A percentile compares a stretch with the other conserved stretches of the same genome.
Conservation (phyloP, 176 grass and related monocot species). For the Miscanthus lutarioriparius region DNA sequence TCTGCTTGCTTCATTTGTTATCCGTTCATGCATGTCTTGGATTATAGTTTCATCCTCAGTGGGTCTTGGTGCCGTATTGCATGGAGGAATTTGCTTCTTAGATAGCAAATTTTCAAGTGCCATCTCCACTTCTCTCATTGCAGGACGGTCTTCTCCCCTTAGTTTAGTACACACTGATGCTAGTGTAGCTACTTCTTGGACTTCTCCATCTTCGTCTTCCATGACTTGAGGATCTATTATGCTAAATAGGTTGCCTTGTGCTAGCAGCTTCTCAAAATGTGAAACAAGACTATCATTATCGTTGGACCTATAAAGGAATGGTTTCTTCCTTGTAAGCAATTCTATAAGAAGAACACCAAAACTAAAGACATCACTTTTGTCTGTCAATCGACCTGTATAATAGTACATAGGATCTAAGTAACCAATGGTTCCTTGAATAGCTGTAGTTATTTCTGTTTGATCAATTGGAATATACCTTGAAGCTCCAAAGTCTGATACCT, state of each 20-base stretch:
- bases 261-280: not conserved
- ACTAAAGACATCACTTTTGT: constrained; percentile 11
- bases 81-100: no score
- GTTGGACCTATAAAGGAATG: not conserved
- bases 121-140: no score
- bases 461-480: constrained; percentile 50
- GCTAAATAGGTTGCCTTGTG: not conserved
- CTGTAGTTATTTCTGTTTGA: constrained; percentile 23
- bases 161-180: constrained; percentile 19
- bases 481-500: constrained; percentile 63
- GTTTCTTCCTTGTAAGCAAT: not conserved
- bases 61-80: no score
- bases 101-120: no score
- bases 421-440: constrained; percentile 47
- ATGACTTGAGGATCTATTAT: constrained; percentile 35
- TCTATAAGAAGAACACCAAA: constrained; percentile 18
- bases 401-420: constrained; percentile 69
- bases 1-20: no score
- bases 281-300: not conserved
- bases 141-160: constrained; percentile 15
- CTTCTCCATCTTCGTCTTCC: not conserved
- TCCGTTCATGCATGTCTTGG: no score
- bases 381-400: not conserved
- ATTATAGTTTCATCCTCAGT: no score
- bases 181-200: constrained; percentile 25